A percentile compares a stretch with the other conserved stretches of the same genome.
phyloP scores from a whole-genome alignment of 208 protist species.

The Trypanosoma scelopori region DNA sequence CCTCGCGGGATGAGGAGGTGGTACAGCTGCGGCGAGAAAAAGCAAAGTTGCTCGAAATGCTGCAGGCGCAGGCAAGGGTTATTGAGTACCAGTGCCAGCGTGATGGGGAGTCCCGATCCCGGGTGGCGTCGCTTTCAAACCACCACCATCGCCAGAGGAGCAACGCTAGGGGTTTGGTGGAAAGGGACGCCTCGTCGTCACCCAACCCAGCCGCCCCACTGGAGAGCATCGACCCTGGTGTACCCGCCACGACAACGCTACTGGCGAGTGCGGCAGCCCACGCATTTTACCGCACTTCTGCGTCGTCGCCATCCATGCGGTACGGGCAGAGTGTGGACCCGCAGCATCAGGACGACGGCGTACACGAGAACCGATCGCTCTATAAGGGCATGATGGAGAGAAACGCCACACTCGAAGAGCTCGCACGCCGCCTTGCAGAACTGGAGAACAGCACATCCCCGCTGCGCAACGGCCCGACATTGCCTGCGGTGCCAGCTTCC shows the following conservation, averaged over 20 bases:
- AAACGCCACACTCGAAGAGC: slow-evolving; percentile 45
- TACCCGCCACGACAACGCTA: slow-evolving; percentile 17
- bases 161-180: background rate
- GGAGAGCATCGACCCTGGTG: background rate
- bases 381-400: slow-evolving; percentile 34
- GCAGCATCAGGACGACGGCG: slow-evolving; percentile 39
- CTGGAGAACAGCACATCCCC: slow-evolving; percentile 42
- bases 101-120: slow-evolving; percentile 28
- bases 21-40: slow-evolving; percentile 62
- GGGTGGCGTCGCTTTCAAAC: slow-evolving; percentile 33
- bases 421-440: slow-evolving; percentile 48
- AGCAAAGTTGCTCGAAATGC: slow-evolving; percentile 61
- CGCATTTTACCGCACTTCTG: slow-evolving; percentile 41
- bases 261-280: slow-evolving; percentile 16
- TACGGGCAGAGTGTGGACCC: slow-evolving; percentile 25
- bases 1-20: slow-evolving; percentile 42
- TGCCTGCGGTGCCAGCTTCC: background rate
- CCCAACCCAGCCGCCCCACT: slow-evolving; percentile 9
- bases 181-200: slow-evolving; percentile 22
- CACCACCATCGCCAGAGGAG: background rate
- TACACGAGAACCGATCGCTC: slow-evolving; percentile 38
- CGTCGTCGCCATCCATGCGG: slow-evolving; percentile 41
- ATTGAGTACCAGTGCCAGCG: slow-evolving; percentile 56
- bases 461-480: background rate
- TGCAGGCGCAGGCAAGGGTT: slow-evolving; percentile 46